Base-by-base conservation (phyloP, 2,329 filamentous ascomycete species). In the Ceratocystis eucalypticola region DNA sequence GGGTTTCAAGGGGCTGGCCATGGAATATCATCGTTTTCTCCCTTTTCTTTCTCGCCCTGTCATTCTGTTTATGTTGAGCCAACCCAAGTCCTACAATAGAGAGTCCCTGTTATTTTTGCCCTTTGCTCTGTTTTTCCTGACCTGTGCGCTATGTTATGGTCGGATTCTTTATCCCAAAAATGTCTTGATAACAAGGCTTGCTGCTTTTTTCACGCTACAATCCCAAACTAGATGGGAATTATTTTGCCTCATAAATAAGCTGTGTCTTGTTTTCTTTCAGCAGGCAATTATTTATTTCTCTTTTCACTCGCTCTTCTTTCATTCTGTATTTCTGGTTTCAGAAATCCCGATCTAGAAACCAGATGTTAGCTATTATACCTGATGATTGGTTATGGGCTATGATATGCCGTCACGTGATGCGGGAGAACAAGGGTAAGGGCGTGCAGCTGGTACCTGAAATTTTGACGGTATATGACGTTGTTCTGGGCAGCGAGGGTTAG, bases 361-460 rank as follows among this genome's bases (percentile, higher is more conserved):
- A 17, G 28, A 37, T 33, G 55, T 59, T 59, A 8, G 17, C 3
- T 4, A n/a, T 59, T 3, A 30, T 33, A 17, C 7, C 25, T 25
- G 22, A 10, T n/a, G 25, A 57, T 57, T 57, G 53, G 53, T 25
- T 28, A 4, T 41, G 8, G 33, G 37, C 37, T 8, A 59, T 3
- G 15, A 6, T 33, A 2, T 17, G 3, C 6, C 5, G 2, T 59
- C 55, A 59, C 55, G 55, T 59, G 55, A 59, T 5, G 15, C 17
- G 6, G 28, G 15, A 33, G 1, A 10, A 20, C 7, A 20, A 33
- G 55, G 25, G 55, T 59, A 59, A 59, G 55, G 33, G 25, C 28
- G 28, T 59, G 55, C 55, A 59, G 55, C 55, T 59, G 55, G 55
- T 59, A 37, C 55, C 55, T 59, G 55, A 37, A 22, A 10, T 28